These are phyloP conservation scores for Cytospora paraplurivora DNA, from an alignment of 2,329 filamentous ascomycete species.

Conservation along the genomic window DNA sequence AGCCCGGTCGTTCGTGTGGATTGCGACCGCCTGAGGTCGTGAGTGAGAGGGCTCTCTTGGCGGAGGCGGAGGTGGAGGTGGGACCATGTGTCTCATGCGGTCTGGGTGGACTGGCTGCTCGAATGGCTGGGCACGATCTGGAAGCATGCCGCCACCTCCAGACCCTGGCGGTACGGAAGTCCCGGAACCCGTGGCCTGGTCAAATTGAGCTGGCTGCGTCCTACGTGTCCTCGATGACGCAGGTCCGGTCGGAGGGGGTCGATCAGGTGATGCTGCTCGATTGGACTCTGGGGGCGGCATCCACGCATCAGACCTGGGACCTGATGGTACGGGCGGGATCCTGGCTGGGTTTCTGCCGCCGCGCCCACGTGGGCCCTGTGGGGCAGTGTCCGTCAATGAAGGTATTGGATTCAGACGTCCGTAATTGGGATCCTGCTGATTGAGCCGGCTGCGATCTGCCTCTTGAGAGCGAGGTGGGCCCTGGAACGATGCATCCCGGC, in stretches of 20 bases:
- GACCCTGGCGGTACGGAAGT: conserved; percentile 28
- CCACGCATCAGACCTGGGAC: conserved; percentile 47
- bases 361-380: conserved; percentile 56
- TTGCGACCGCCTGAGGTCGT: conserved; percentile 32
- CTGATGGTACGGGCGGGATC: conserved; percentile 40
- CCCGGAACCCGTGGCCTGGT: conserved; percentile 34
- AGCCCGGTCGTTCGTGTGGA: conserved; percentile 35
- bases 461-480: conserved; percentile 46
- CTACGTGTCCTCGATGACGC: conserved; percentile 50
- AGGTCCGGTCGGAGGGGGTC: conserved; percentile 55
- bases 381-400: conserved; percentile 46
- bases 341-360: conserved; percentile 41
- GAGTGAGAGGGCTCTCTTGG: conserved; percentile 30
- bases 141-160: conserved; percentile 38
- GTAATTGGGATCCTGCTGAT: conserved; percentile 63
- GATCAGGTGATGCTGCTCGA: conserved; percentile 50
- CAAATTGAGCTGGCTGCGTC: conserved; percentile 44
- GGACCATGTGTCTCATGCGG: conserved; percentile 50
- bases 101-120: conserved; percentile 51
- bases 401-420: conserved; percentile 60
- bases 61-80: conserved; percentile 38
- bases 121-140: conserved; percentile 48
- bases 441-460: conserved; percentile 51
- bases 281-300: conserved; percentile 45
- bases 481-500: conserved; percentile 46